Evolutionary conservation across 345 rosid species (phyloP).

Genomic region (Erodium maritimum): DNA sequence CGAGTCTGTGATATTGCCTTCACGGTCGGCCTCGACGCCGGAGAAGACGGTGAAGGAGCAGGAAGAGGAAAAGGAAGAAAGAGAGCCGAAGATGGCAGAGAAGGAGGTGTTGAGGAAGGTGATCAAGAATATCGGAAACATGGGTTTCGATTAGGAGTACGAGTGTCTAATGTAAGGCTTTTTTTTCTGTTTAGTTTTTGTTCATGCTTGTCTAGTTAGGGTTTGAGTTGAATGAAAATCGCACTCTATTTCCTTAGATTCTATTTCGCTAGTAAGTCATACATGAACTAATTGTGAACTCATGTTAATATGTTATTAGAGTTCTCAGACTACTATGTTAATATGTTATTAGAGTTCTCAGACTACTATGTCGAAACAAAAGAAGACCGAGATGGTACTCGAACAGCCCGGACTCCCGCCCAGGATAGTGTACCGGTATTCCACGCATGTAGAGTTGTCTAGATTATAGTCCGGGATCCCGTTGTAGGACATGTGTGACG

Average conservation of each 20-base stretch:
- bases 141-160: conserved; percentile 17
- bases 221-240: too few relatives aligned
- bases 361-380: too few relatives aligned
- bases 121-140: conserved; percentile 13
- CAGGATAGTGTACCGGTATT: too few relatives aligned
- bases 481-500: too few relatives aligned
- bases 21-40: conserved; percentile 39
- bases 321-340: too few relatives aligned
- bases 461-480: too few relatives aligned
- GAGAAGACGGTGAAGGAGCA: conserved; percentile 3
- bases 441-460: too few relatives aligned
- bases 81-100: not conserved
- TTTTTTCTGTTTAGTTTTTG: not conserved
- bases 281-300: too few relatives aligned
- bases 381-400: conserved; percentile 80
- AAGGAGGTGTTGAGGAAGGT: conserved; percentile 1
- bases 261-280: too few relatives aligned
- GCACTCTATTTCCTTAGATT: too few relatives aligned
- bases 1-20: conserved; percentile 60
- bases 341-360: too few relatives aligned
- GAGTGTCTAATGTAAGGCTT: not conserved
- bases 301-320: too few relatives aligned
- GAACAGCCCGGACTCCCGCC: conserved; percentile 99
- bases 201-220: not conserved
- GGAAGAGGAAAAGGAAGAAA: conserved; percentile 8